These are phyloP conservation scores for Pythium dissimile DNA, from an alignment of 352 stramenopile species.

Conservation along the genomic window DNA sequence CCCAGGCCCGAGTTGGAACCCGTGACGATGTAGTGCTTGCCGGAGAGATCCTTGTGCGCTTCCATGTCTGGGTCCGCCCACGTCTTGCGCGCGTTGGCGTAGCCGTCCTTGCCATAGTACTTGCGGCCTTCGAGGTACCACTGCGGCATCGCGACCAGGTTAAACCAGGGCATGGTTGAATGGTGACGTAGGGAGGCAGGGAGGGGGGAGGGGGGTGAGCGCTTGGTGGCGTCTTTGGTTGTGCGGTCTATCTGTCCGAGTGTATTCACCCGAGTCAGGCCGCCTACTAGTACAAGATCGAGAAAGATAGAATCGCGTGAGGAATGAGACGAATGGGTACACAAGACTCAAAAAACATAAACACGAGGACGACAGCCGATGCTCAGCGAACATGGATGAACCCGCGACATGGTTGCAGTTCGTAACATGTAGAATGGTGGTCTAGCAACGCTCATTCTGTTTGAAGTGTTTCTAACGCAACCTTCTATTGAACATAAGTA, in stretches of 20 bases:
- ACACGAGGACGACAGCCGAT: background rate
- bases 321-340: background rate
- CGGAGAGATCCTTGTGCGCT: conserved; percentile 30
- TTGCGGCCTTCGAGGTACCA: conserved; percentile 36
- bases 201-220: background rate
- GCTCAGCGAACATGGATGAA: conserved; percentile 12
- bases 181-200: background rate
- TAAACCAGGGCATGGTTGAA: conserved; percentile 32
- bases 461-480: background rate
- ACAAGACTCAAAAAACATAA: background rate
- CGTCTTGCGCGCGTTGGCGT: conserved; percentile 24
- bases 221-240: background rate
- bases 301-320: background rate
- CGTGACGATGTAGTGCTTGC: conserved; percentile 47
- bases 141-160: conserved; percentile 32
- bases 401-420: background rate
- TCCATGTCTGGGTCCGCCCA: conserved; percentile 37
- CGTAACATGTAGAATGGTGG: background rate
- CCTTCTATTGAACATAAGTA: conserved; percentile 4
- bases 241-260: too few species aligned
- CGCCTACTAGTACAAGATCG: too few species aligned
- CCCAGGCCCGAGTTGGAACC: conserved; percentile 44
- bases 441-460: background rate
- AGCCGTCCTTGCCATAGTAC: conserved; percentile 35
- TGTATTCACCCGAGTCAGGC: too few species aligned